These are phyloP conservation scores for Cercophora sp. DNA, from an alignment of 495 filamentous ascomycete genomes.

Conservation along the genomic window DNA sequence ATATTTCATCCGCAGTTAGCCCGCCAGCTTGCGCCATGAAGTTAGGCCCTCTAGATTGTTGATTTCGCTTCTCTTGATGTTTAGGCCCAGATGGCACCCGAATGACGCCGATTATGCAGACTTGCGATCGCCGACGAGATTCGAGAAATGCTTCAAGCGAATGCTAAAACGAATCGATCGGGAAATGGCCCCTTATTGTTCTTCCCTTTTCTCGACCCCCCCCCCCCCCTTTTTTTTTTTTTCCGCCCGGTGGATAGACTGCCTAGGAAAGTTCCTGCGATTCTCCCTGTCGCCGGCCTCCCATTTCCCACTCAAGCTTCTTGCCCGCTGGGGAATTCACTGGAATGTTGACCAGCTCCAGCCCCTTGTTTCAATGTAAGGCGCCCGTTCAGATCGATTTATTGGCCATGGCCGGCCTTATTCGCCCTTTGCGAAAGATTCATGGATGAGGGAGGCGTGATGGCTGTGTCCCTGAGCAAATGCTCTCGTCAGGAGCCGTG, in stretches of 20 bases:
- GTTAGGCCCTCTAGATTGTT: no score
- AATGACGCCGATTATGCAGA: no score
- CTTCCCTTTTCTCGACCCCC: no score
- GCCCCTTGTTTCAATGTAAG: conserved; percentile 12
- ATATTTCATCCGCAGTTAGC: not conserved
- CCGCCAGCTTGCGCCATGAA: not conserved
- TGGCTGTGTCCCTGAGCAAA: conserved; percentile 4
- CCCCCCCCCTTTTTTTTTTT: not conserved
- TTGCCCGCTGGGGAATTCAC: no score
- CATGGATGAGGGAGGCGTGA: conserved; percentile 3
- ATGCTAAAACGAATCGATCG: no score
- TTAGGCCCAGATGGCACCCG: no score
- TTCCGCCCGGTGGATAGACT: not conserved
- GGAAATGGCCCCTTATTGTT: no score
- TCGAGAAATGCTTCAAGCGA: no score
- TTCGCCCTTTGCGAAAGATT: not conserved
- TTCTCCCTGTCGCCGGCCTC: conserved; percentile 5
- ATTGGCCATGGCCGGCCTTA: conserved; percentile 9
- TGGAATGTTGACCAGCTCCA: conserved; percentile 25
- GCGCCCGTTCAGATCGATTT: conserved; percentile 3
- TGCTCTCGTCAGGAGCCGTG: conserved; percentile 3
- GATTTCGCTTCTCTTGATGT: no score
- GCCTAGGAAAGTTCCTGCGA: not conserved
- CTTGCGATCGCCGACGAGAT: no score
- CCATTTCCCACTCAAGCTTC: not conserved